Conservation (phyloP, 805 yeast species). For the Torulaspora delbrueckii region DNA sequence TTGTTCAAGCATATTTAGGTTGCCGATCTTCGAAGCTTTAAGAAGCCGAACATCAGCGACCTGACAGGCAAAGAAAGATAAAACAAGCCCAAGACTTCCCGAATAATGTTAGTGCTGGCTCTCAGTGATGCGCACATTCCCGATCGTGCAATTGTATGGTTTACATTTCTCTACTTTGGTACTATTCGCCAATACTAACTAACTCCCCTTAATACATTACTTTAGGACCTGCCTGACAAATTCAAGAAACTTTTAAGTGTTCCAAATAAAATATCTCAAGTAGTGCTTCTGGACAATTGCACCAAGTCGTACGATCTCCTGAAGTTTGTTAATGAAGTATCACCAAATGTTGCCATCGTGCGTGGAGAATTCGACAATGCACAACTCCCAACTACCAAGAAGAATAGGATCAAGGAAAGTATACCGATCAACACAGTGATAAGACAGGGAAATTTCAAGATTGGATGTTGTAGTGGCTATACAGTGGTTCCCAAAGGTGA, state of each 20-base stretch:
- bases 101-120: constrained; percentile 62
- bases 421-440: constrained; percentile 63
- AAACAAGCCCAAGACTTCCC: not conserved
- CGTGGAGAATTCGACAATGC: constrained; percentile 76
- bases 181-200: constrained; percentile 7
- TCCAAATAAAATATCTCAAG: constrained; percentile 84
- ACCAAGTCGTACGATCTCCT: constrained; percentile 61
- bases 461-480: constrained; percentile 84
- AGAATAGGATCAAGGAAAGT: constrained; percentile 19
- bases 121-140: constrained; percentile 91
- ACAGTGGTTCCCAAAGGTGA: constrained; percentile 81
- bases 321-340: constrained; percentile 58
- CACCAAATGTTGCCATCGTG: constrained; percentile 70
- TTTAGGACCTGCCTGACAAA: constrained; percentile 44
- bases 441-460: constrained; percentile 61
- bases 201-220: constrained; percentile 9
- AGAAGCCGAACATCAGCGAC: not conserved
- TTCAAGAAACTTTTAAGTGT: constrained; percentile 65
- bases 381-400: constrained; percentile 24
- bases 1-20: not conserved
- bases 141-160: constrained; percentile 63
- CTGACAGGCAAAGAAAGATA: not conserved
- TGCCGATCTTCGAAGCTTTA: not conserved
- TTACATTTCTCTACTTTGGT: not conserved
- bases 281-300: constrained; percentile 78